phyloP scores from a whole-genome alignment of 306 rosid genomes.

The Vachellia collinsii region DNA sequence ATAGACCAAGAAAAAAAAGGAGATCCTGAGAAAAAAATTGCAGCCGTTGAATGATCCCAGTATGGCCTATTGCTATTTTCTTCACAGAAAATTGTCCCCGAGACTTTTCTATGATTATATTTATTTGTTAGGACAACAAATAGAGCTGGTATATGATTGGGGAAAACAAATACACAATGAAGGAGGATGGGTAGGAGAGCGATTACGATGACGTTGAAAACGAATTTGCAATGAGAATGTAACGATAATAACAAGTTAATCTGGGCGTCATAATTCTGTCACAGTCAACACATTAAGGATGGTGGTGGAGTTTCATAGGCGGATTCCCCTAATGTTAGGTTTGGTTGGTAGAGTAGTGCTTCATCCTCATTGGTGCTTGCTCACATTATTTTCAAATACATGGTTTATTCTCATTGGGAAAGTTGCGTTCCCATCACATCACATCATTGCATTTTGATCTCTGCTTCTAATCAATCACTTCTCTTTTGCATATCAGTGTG shows the following conservation, averaged over 20 bases:
- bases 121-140: too few species aligned
- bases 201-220: not conserved
- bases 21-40: too few species aligned
- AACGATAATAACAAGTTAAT: not conserved
- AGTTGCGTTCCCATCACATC: slow-evolving; percentile 29
- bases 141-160: not conserved
- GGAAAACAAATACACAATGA: not conserved
- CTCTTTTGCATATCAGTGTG: not conserved
- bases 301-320: not conserved
- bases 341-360: slow-evolving; percentile 9
- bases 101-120: too few species aligned
- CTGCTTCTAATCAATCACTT: slow-evolving; percentile 13
- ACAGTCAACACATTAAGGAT: not conserved
- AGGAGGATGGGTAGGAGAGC: not conserved
- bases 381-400: slow-evolving; percentile 4
- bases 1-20: too few species aligned
- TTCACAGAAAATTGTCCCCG: too few species aligned
- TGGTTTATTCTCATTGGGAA: slow-evolving; percentile 5
- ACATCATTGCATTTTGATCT: slow-evolving; percentile 10
- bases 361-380: not conserved
- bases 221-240: not conserved
- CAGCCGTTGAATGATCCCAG: too few species aligned
- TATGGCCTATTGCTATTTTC: too few species aligned
- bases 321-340: slow-evolving; percentile 13
- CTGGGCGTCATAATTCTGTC: not conserved